phyloP scores from a whole-genome alignment of 2,329 filamentous ascomycete genomes.

The Tympanopsis confertula region DNA sequence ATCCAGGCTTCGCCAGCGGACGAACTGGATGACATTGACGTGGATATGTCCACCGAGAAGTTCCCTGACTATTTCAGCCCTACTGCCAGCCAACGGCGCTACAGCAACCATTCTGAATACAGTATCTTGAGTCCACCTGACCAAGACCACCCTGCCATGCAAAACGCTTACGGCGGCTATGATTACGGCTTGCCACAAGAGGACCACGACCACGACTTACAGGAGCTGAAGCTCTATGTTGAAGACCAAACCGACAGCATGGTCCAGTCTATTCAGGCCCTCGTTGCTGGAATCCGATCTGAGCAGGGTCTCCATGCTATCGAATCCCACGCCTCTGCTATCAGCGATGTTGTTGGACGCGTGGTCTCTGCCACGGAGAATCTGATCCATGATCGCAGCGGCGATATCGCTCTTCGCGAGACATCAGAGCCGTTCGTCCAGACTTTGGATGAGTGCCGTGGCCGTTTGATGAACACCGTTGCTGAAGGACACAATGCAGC shows the following conservation, averaged over 20 bases:
- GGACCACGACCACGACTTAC: not conserved
- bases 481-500: slow-evolving; percentile 19
- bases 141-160: no score
- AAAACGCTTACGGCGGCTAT: no score
- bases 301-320: slow-evolving; percentile 37
- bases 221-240: slow-evolving; percentile 34
- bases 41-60: slow-evolving; percentile 23
- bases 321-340: slow-evolving; percentile 41
- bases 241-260: slow-evolving; percentile 53
- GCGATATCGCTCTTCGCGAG: slow-evolving; percentile 27
- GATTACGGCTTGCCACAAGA: no score
- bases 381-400: slow-evolving; percentile 11
- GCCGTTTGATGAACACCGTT: slow-evolving; percentile 31
- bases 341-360: slow-evolving; percentile 44
- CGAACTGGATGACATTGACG: slow-evolving; percentile 28
- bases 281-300: slow-evolving; percentile 42
- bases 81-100: not conserved
- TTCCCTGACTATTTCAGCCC: slow-evolving; percentile 30
- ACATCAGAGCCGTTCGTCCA: slow-evolving; percentile 36
- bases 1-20: slow-evolving; percentile 46
- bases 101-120: not conserved
- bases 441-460: slow-evolving; percentile 34
- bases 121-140: not conserved
- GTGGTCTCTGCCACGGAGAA: slow-evolving; percentile 41
- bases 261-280: slow-evolving; percentile 50